Conservation (phyloP, 1,139 yeast species). For the Nakaseomyces kungkrabaensis region DNA sequence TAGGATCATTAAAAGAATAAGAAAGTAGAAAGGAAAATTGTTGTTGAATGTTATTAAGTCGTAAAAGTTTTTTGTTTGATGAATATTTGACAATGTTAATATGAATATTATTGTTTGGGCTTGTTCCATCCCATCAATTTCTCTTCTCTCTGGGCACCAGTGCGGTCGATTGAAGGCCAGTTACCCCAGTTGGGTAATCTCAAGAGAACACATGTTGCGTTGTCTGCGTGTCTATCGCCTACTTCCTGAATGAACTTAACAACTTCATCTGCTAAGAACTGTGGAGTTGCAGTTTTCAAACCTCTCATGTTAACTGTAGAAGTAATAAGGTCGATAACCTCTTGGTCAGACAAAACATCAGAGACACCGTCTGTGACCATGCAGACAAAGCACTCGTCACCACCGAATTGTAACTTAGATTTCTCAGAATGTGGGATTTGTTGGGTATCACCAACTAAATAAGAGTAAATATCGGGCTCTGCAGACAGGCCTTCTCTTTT, state of each 20-base stretch:
- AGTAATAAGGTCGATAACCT: constrained; percentile 76
- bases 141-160: constrained; percentile 72
- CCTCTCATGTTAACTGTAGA: constrained; percentile 61
- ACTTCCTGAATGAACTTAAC: constrained; percentile 74
- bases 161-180: constrained; percentile 77
- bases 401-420: constrained; percentile 41
- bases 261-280: constrained; percentile 75
- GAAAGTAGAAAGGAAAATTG: no score
- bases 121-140: constrained; percentile 38
- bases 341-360: constrained; percentile 75
- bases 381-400: constrained; percentile 74
- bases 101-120: constrained; percentile 21
- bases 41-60: background rate
- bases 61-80: background rate
- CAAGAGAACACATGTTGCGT: constrained; percentile 80
- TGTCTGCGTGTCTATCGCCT: constrained; percentile 72
- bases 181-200: constrained; percentile 86
- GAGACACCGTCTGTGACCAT: constrained; percentile 84
- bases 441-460: constrained; percentile 30
- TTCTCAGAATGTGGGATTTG: constrained; percentile 27
- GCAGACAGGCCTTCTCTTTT: constrained; percentile 81
- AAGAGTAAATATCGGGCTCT: constrained; percentile 79
- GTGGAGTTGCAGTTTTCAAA: constrained; percentile 67
- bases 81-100: background rate
- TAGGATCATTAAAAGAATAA: no score